Percentiles rank a stretch among this genome's conserved stretches.
These are phyloP conservation scores for Pyrenula aspistea DNA, from an alignment of 495 filamentous ascomycete genomes.

Conservation along the genomic window DNA sequence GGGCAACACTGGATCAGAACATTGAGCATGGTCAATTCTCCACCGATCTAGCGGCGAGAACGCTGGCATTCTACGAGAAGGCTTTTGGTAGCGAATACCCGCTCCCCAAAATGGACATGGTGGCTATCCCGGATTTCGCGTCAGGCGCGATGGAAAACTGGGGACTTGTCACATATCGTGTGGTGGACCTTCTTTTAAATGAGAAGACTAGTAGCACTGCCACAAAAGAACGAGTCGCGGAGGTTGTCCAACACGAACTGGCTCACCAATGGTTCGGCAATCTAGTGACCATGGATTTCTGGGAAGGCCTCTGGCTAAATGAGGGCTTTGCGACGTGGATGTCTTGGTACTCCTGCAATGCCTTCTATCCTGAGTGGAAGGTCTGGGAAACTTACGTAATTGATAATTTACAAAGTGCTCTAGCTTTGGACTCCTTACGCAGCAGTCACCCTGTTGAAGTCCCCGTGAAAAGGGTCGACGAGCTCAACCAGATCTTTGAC, in stretches of 20 bases:
- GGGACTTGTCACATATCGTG: constrained; percentile 90
- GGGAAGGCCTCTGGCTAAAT: constrained; percentile 97
- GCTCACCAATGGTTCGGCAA: constrained; percentile 99
- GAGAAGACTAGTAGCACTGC: constrained; percentile 85
- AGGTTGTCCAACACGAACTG: constrained; percentile 92
- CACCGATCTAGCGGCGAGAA: constrained; percentile 48
- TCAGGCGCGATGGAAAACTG: constrained; percentile 99
- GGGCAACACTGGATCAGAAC: constrained; percentile 49
- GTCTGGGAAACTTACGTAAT: constrained; percentile 95
- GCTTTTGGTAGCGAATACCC: constrained; percentile 42
- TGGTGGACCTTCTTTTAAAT: constrained; percentile 84
- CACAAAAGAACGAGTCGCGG: constrained; percentile 85
- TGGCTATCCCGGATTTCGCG: constrained; percentile 89
- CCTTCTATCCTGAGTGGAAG: constrained; percentile 96
- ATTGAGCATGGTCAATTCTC: constrained; percentile 48
- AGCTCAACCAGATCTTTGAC: constrained; percentile 98
- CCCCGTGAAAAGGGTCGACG: constrained; percentile 85
- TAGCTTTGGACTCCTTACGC: constrained; percentile 78
- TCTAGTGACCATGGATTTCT: constrained; percentile 98
- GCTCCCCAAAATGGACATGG: constrained; percentile 92
- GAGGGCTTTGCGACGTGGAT: constrained; percentile 97
- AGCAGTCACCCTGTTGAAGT: constrained; percentile 97
- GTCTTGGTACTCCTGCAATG: constrained; percentile 47
- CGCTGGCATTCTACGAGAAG: constrained; percentile 41
- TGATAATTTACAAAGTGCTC: constrained; percentile 77